Evolutionary conservation across 2,329 filamentous ascomycete genomes (phyloP).

Genomic region (Neonectria punicea): DNA sequence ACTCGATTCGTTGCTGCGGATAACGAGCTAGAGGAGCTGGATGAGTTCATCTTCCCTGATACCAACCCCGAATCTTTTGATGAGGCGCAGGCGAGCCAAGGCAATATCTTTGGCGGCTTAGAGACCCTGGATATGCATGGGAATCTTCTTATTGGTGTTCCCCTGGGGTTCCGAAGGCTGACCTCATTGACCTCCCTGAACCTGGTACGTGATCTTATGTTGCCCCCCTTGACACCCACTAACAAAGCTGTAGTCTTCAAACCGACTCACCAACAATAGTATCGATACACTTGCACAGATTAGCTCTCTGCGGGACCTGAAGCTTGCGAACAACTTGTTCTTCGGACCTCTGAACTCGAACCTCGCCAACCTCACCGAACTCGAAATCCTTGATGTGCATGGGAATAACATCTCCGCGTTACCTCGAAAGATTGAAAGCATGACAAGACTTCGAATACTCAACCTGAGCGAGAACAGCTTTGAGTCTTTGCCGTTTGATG

Average conservation of each 20-base stretch:
- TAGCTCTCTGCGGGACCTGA: conserved; percentile 78
- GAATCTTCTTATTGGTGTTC: conserved; percentile 78
- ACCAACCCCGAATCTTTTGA: conserved; percentile 64
- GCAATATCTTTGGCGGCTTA: conserved; percentile 82
- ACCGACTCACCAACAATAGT: conserved; percentile 77
- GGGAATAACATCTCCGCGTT: conserved; percentile 81
- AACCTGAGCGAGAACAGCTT: conserved; percentile 86
- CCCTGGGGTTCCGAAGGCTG: conserved; percentile 79
- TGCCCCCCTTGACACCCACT: conserved; percentile 22
- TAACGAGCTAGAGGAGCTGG: conserved; percentile 82
- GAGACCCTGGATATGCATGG: conserved; percentile 88
- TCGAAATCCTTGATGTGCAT: conserved; percentile 86
- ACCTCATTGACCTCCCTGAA: conserved; percentile 83
- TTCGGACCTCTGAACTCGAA: conserved; percentile 72
- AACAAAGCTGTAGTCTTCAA: conserved; percentile 71
- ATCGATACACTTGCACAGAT: conserved; percentile 82
- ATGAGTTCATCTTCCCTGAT: conserved; percentile 84
- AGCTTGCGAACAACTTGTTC: conserved; percentile 81
- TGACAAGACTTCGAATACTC: conserved; percentile 77
- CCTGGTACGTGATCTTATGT: conserved; percentile 64
- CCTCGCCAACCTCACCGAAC: conserved; percentile 71
- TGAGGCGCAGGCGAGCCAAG: conserved; percentile 73
- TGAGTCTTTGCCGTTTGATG: conserved; percentile 74
- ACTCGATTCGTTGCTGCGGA: conserved; percentile 87
- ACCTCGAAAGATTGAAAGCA: conserved; percentile 72